Percentiles rank a stretch among this genome's conserved stretches.
Evolutionary conservation across 345 rosid species (phyloP).

Genomic region (Iberis pinnata): DNA sequence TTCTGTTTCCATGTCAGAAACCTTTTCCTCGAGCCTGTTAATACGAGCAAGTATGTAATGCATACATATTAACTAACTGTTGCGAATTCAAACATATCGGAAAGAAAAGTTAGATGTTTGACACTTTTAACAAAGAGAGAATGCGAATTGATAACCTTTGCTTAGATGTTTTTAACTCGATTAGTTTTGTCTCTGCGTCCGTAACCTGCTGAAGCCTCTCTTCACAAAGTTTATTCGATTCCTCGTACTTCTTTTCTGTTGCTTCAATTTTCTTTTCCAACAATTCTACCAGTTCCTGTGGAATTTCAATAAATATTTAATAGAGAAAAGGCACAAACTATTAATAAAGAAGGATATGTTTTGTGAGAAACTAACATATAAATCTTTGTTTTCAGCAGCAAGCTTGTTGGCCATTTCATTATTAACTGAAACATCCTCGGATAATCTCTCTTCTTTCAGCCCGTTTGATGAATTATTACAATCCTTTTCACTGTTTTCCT

Average conservation of each 20-base stretch:
- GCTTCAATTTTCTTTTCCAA: slow-evolving; percentile 71
- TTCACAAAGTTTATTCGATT: slow-evolving; percentile 63
- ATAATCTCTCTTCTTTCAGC: slow-evolving; percentile 10
- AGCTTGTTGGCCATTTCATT: slow-evolving; percentile 55
- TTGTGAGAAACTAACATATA: slow-evolving; percentile 43
- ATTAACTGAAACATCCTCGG: slow-evolving; percentile 30
- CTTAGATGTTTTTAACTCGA: slow-evolving; percentile 76
- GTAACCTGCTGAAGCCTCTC: slow-evolving; percentile 70
- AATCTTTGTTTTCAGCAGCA: slow-evolving; percentile 66
- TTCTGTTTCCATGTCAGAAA: slow-evolving; percentile 77
- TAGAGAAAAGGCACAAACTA: slow-evolving; percentile 9
- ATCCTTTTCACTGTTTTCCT: slow-evolving; percentile 55
- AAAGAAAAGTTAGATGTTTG: neutral
- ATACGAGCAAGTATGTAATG: slow-evolving; percentile 10
- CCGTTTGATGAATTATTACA: slow-evolving; percentile 35
- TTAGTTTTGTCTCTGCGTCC: slow-evolving; percentile 74
- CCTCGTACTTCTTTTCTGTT: slow-evolving; percentile 76
- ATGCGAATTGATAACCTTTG: slow-evolving; percentile 47
- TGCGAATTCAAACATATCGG: slow-evolving; percentile 6
- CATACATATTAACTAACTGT: neutral
- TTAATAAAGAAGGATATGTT: neutral
- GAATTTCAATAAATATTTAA: slow-evolving; percentile 9
- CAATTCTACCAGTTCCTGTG: slow-evolving; percentile 53
- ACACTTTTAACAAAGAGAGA: slow-evolving; percentile 7
- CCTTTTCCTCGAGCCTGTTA: slow-evolving; percentile 73